Evolutionary conservation across 805 yeast species (phyloP).

Genomic region (Lachancea thermotolerans): DNA sequence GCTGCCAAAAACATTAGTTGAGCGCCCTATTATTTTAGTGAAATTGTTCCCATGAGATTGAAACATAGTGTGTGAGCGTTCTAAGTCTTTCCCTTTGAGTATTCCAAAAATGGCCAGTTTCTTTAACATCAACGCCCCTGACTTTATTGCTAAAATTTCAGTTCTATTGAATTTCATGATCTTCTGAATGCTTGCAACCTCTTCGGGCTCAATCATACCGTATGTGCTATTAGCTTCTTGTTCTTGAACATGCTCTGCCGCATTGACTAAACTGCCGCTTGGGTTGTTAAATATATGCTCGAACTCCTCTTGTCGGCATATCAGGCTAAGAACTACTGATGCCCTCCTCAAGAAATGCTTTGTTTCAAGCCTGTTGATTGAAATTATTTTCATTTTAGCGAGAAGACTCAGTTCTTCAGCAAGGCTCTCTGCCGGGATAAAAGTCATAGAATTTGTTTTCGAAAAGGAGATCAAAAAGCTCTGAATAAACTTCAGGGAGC

Average conservation of each 20-base stretch:
- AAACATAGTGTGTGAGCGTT: conserved; percentile 5
- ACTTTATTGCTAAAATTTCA: conserved; percentile 15
- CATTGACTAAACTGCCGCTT: background rate
- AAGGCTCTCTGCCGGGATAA: conserved; percentile 19
- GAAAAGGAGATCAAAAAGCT: conserved; percentile 13
- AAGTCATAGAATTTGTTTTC: conserved; percentile 15
- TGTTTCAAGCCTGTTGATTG: conserved; percentile 12
- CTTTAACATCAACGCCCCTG: conserved; percentile 11
- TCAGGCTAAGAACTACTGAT: conserved; percentile 12
- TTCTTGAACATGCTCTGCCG: background rate
- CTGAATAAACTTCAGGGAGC: conserved; percentile 16
- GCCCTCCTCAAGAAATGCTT: conserved; percentile 5
- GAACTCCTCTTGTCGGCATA: conserved; percentile 2
- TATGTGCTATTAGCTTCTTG: background rate
- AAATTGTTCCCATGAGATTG: background rate
- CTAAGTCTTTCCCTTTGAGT: conserved; percentile 19
- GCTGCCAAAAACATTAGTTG: no score
- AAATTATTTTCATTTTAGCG: conserved; percentile 7
- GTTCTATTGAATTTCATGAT: conserved; percentile 21
- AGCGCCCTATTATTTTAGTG: background rate
- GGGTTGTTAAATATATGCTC: conserved; percentile 3
- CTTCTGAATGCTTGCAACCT: conserved; percentile 21
- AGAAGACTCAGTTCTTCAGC: conserved; percentile 11
- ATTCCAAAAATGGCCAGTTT: conserved; percentile 18
- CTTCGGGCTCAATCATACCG: conserved; percentile 23